Percentiles rank a stretch among this genome's conserved stretches.
Conservation (phyloP, 371 early-diverging fungal species). For the Encephalitozoon romaleae region DNA sequence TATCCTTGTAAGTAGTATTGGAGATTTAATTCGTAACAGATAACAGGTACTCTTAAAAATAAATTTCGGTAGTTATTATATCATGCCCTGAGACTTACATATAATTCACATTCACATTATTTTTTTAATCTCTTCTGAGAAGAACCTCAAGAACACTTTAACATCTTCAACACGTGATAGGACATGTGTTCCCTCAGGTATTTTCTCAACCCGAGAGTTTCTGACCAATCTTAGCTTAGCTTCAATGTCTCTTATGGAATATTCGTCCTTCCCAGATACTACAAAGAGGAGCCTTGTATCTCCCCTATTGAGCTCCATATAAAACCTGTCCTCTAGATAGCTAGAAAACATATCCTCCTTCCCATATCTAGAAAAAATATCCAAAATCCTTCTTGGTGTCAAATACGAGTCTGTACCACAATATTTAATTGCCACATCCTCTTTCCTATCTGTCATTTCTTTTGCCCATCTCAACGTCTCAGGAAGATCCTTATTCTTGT, state of each 20-base stretch:
- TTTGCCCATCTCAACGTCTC: constrained; percentile 16
- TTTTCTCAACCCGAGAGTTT: constrained; percentile 1
- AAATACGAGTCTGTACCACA: background rate
- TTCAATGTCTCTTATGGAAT: constrained; percentile 4
- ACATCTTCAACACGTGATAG: background rate
- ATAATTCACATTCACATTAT: background rate
- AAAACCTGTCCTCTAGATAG: constrained; percentile 28
- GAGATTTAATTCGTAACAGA: background rate
- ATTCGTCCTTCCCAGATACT: constrained; percentile 52
- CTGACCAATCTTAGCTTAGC: constrained; percentile 16
- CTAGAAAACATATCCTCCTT: constrained; percentile 56
- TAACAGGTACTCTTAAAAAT: background rate
- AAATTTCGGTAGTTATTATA: background rate
- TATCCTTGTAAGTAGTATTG: background rate
- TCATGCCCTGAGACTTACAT: background rate
- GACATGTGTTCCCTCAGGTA: constrained; percentile 39
- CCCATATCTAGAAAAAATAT: constrained; percentile 36
- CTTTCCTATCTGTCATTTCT: background rate
- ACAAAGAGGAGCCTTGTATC: constrained; percentile 32
- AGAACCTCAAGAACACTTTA: constrained; percentile 1
- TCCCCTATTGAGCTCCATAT: constrained; percentile 13
- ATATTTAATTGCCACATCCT: constrained; percentile 24
- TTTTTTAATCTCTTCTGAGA: background rate
- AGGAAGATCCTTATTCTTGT: constrained; percentile 19
- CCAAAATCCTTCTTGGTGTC: constrained; percentile 38